Evolutionary conservation across 106 monocot species (phyloP).

Genomic region (Platanthera guangdongensis): DNA sequence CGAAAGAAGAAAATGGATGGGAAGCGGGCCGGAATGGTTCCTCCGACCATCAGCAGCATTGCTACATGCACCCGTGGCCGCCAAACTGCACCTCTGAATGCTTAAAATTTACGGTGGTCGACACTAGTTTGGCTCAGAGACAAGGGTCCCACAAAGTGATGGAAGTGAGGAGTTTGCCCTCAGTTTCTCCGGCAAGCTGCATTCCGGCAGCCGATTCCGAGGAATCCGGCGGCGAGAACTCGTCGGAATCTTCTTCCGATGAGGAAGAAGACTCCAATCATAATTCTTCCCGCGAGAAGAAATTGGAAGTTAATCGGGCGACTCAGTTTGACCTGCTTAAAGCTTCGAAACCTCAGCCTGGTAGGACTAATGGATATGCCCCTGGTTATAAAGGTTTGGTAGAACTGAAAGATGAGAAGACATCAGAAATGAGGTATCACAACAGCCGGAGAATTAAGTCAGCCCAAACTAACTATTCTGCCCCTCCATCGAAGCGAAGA

Average conservation of each 20-base stretch:
- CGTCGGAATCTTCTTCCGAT: not conserved
- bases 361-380: conserved; percentile 15
- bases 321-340: not conserved
- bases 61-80: conserved; percentile 31
- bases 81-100: conserved; percentile 27
- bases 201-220: conserved; percentile 1
- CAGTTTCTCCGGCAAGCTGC: conserved; percentile 12
- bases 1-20: conserved; percentile 28
- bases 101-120: conserved; percentile 67
- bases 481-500: conserved; percentile 34
- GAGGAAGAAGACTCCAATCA: conserved; percentile 5
- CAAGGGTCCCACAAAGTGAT: conserved; percentile 38
- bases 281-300: conserved; percentile 1
- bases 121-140: conserved; percentile 47
- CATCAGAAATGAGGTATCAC: conserved; percentile 9
- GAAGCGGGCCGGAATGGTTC: conserved; percentile 10
- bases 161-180: conserved; percentile 45
- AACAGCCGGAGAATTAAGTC: conserved; percentile 15
- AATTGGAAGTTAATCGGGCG: conserved; percentile 4
- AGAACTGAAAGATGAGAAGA: conserved; percentile 6
- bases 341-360: not conserved
- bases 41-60: conserved; percentile 13
- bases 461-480: conserved; percentile 14
- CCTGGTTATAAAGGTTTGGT: conserved; percentile 8
- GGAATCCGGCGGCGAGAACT: conserved; percentile 25